Conservation (phyloP, 495 filamentous ascomycete species). For the Darksidea phi region DNA sequence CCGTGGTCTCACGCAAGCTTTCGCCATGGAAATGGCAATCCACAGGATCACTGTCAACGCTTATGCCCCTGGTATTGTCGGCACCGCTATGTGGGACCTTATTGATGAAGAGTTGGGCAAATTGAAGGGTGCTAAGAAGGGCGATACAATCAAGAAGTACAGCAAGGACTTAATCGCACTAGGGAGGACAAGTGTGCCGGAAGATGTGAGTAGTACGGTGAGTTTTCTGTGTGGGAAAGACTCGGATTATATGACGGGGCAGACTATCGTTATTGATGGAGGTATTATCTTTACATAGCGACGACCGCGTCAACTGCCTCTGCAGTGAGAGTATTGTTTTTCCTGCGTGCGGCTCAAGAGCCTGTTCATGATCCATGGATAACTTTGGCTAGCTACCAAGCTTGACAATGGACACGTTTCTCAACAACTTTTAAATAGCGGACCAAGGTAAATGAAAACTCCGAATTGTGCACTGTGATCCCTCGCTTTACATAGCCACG, state of each 20-base stretch:
- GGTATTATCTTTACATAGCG: conserved; percentile 55
- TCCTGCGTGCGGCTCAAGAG: too few species aligned
- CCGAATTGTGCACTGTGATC: too few species aligned
- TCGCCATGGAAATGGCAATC: conserved; percentile 56
- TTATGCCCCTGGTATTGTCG: conserved; percentile 63
- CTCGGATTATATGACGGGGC: conserved; percentile 61
- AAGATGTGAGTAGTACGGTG: conserved; percentile 60
- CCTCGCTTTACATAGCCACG: too few species aligned
- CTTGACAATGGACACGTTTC: too few species aligned
- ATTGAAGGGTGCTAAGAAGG: conserved; percentile 49
- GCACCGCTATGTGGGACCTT: conserved; percentile 60
- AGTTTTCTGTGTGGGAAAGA: conserved; percentile 56
- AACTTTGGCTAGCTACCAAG: too few species aligned
- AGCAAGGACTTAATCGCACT: conserved; percentile 50
- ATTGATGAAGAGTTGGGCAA: conserved; percentile 55
- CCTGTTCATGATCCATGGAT: too few species aligned
- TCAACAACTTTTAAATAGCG: too few species aligned
- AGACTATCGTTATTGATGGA: conserved; percentile 63
- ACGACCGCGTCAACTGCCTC: too few species aligned
- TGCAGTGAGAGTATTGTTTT: too few species aligned
- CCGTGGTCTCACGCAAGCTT: conserved; percentile 56
- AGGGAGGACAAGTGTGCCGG: conserved; percentile 53
- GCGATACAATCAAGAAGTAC: conserved; percentile 53
- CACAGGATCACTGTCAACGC: conserved; percentile 63
- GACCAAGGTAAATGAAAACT: too few species aligned